Conservation (phyloP, 179 eudicot genomes). For the Vitellaria paradoxa region DNA sequence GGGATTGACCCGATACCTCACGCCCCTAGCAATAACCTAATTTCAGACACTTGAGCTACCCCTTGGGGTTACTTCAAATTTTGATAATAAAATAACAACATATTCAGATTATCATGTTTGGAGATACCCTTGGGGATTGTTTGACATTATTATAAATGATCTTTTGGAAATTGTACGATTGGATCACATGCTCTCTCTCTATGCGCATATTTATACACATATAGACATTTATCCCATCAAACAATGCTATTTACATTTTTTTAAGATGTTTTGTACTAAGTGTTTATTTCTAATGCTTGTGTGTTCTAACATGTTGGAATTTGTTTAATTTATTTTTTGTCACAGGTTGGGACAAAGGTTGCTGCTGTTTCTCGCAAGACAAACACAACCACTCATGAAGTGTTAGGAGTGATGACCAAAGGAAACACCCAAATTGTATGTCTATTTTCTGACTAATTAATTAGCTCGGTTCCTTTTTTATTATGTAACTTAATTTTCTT, state of each 20-base stretch:
- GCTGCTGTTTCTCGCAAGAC: constrained; percentile 96
- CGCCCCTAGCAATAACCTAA: too few species aligned
- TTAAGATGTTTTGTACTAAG: background rate
- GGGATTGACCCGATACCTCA: too few species aligned
- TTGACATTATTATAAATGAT: background rate
- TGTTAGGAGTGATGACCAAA: constrained; percentile 90
- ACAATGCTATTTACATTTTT: too few species aligned
- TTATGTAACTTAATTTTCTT: too few species aligned
- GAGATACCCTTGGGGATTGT: background rate
- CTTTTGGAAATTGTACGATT: background rate
- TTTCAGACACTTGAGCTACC: too few species aligned
- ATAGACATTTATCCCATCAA: background rate
- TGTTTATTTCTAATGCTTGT: background rate
- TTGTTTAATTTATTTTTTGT: background rate
- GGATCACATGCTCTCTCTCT: constrained; percentile 1
- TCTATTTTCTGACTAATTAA: constrained; percentile 7
- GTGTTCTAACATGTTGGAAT: background rate
- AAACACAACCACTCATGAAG: constrained; percentile 94
- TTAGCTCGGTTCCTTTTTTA: background rate
- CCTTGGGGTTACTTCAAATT: too few species aligned
- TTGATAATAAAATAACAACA: background rate
- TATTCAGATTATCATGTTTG: background rate
- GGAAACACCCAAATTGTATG: constrained; percentile 92
- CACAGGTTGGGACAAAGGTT: constrained; percentile 95
- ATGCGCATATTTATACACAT: background rate